A percentile compares a stretch with the other conserved stretches of the same genome.
Conservation (phyloP, 257 asterid species). For the Linaria vulgaris region DNA sequence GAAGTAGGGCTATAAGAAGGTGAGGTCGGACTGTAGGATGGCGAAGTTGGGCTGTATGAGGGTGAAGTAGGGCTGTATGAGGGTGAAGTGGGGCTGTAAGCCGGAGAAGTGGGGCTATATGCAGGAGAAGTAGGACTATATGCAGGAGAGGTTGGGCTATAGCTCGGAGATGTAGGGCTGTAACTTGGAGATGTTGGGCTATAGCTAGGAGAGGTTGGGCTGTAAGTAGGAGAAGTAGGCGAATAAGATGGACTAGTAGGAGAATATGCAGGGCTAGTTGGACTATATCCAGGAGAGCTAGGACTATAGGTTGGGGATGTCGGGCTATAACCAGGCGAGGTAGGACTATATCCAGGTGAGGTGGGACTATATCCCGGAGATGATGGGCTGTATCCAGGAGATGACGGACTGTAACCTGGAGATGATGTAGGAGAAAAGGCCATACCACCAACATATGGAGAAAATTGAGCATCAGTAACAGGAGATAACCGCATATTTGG, state of each 20-base stretch:
- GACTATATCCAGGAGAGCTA: slow-evolving; percentile 89
- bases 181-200: slow-evolving; percentile 89
- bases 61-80: slow-evolving; percentile 82
- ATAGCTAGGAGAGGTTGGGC: slow-evolving; percentile 71
- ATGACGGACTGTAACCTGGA: slow-evolving; percentile 73
- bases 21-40: slow-evolving; percentile 80
- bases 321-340: slow-evolving; percentile 89
- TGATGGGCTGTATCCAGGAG: slow-evolving; percentile 81
- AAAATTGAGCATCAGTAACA: slow-evolving; percentile 76
- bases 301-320: slow-evolving; percentile 95
- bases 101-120: slow-evolving; percentile 86
- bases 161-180: slow-evolving; percentile 80
- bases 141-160: slow-evolving; percentile 75
- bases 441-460: slow-evolving; percentile 83
- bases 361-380: slow-evolving; percentile 90
- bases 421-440: slow-evolving; percentile 88
- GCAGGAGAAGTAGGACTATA: slow-evolving; percentile 88
- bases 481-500: slow-evolving; percentile 84
- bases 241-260: slow-evolving; percentile 91
- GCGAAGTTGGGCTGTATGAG: slow-evolving; percentile 81
- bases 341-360: slow-evolving; percentile 83
- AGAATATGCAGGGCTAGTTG: slow-evolving; percentile 90
- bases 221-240: slow-evolving; percentile 81
- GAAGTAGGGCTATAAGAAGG: slow-evolving; percentile 91
- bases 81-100: slow-evolving; percentile 86